Evolutionary conservation across 306 rosid genomes (phyloP).

Genomic region (Casuarina cunninghamiana): DNA sequence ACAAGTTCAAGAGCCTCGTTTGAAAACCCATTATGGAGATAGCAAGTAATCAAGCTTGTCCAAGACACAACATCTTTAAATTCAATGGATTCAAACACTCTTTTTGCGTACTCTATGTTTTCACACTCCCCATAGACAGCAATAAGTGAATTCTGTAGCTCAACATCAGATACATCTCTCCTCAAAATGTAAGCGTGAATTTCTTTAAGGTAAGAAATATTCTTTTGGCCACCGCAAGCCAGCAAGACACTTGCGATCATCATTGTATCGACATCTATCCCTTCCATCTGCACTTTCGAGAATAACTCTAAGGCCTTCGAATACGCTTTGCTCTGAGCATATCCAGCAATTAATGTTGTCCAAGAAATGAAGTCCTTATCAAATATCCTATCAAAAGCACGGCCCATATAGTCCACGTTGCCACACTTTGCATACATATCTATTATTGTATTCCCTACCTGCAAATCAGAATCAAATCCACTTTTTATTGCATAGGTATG

Average conservation of each 20-base stretch:
- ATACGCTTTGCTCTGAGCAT: constrained; percentile 53
- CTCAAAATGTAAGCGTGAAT: constrained; percentile 47
- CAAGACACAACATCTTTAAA: constrained; percentile 71
- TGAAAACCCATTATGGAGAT: constrained; percentile 52
- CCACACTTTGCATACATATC: constrained; percentile 73
- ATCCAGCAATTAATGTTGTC: constrained; percentile 73
- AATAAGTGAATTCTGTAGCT: constrained; percentile 59
- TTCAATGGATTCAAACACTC: constrained; percentile 48
- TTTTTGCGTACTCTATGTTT: constrained; percentile 41
- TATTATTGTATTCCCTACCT: constrained; percentile 58
- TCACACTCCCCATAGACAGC: constrained; percentile 58
- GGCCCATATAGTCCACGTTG: constrained; percentile 49
- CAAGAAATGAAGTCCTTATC: constrained; percentile 63
- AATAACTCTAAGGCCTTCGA: constrained; percentile 48
- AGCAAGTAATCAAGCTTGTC: constrained; percentile 72
- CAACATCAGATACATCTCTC: constrained; percentile 50
- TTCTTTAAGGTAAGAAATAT: constrained; percentile 47
- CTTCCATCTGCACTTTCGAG: constrained; percentile 39
- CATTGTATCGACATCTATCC: constrained; percentile 50
- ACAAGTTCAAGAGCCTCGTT: constrained; percentile 61
- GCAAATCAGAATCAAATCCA: constrained; percentile 56
- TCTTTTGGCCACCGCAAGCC: constrained; percentile 50
- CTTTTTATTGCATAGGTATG: constrained; percentile 63
- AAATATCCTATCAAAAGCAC: constrained; percentile 46
- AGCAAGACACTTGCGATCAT: constrained; percentile 67